Percentiles rank a stretch among this genome's conserved stretches.
These are phyloP conservation scores for Colletotrichum cereale DNA, from an alignment of 2,329 filamentous ascomycete genomes.

Conservation along the genomic window DNA sequence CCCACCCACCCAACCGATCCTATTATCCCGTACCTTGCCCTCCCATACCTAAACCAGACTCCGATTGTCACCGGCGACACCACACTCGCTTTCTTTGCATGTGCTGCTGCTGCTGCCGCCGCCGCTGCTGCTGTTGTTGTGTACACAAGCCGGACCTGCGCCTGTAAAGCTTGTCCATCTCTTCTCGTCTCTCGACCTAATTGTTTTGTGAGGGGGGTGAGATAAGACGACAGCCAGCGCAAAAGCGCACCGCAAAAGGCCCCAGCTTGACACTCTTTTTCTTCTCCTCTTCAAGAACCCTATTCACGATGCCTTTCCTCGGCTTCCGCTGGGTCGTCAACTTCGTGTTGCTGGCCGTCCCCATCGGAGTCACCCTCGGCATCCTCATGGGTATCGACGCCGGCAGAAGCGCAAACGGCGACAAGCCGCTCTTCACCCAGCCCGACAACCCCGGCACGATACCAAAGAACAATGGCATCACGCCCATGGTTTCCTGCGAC, in stretches of 20 bases:
- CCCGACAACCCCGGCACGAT: constrained; percentile 43
- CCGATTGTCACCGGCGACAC: constrained; percentile 11
- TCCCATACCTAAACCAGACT: constrained; percentile 22
- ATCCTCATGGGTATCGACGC: constrained; percentile 63
- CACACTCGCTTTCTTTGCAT: constrained; percentile 17
- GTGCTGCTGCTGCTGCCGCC: not conserved
- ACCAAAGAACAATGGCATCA: constrained; percentile 50
- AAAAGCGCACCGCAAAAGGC: constrained; percentile 5
- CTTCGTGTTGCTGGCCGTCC: constrained; percentile 62
- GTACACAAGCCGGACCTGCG: constrained; percentile 9
- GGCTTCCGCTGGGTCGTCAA: constrained; percentile 61
- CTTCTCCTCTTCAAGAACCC: not conserved
- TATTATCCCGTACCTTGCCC: constrained; percentile 7
- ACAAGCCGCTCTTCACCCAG: constrained; percentile 57
- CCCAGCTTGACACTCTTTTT: constrained; percentile 16
- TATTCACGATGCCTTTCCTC: constrained; percentile 50
- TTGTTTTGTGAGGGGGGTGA: not conserved
- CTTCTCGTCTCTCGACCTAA: not conserved
- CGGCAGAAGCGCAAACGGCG: constrained; percentile 56
- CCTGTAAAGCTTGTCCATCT: constrained; percentile 7
- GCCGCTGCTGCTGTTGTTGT: not conserved
- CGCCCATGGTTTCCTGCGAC: constrained; percentile 55
- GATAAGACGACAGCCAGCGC: constrained; percentile 2
- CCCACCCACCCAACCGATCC: constrained; percentile 13
- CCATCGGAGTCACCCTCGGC: constrained; percentile 62